Base-by-base conservation (phyloP, 1,139 yeast species). In the Kluyveromyces sp. region DNA sequence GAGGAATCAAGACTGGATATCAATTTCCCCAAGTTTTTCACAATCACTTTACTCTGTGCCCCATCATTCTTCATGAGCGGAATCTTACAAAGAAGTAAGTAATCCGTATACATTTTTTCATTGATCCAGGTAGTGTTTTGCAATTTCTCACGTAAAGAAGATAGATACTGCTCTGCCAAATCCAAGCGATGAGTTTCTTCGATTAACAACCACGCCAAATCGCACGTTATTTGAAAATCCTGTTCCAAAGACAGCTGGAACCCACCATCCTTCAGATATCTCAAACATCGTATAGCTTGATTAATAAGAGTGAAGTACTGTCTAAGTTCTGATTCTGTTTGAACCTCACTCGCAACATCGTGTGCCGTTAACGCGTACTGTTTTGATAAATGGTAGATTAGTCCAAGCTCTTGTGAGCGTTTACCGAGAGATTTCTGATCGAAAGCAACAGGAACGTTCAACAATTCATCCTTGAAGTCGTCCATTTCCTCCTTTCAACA, bases 241-340 rank as follows among this genome's bases (percentile, higher is more conserved):
- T 61, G 58, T 26, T 55, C 58, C 7, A 61, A 39, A 2, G 61
- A 48, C 25, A 63, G 37, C 27, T 55, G 52, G 40, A 42, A 52
- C 21, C 48, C 43, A 3, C 45, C 48, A 7, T 44, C 43, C 38
- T 59, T 61, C 33, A 59, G 33, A 43, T 50, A 41, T 31, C 45
- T 48, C 36, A 60, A 43, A 25, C 57, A 52, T 42, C 46, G 48
- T 5, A 62, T 48, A 2, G 59, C 49, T 50, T 54, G 53, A 10
- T 51, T 50, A 1, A 63, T 53, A 38, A 63, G 39, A 8, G 57
- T 50, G 41, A 54, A 58, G 39, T 63, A 62, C 47, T 61, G 60
- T 21, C 45, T 36, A 39, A 61, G 42, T 26, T 53, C 54, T 4
- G 33, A 36, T 21, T 57, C 61, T 36, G 48, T 41, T 6, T 44